Evolutionary conservation across 2,329 filamentous ascomycete genomes (phyloP).

Genomic region (Trichothecium roseum): DNA sequence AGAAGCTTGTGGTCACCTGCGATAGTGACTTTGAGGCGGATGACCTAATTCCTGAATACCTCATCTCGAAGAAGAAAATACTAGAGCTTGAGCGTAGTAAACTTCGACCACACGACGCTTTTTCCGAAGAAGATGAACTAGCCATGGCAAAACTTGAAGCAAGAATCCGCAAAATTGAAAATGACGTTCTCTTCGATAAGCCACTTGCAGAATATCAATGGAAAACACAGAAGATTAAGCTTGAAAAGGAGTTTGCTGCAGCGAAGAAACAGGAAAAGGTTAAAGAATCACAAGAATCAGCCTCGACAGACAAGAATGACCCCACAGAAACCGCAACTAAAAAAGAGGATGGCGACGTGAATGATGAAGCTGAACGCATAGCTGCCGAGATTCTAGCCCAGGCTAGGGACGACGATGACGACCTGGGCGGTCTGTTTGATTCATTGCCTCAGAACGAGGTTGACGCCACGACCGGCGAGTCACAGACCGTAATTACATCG

Average conservation of each 20-base stretch:
- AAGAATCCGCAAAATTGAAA: slow-evolving; percentile 68
- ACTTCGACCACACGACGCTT: no score
- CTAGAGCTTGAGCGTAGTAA: slow-evolving; percentile 45
- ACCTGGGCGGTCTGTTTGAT: slow-evolving; percentile 40
- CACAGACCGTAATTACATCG: slow-evolving; percentile 42
- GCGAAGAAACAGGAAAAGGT: slow-evolving; percentile 25
- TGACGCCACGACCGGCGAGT: slow-evolving; percentile 47
- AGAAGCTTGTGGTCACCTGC: slow-evolving; percentile 37
- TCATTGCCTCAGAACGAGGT: slow-evolving; percentile 51
- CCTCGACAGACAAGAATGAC: slow-evolving; percentile 1
- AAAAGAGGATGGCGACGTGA: slow-evolving; percentile 32
- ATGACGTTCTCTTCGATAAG: slow-evolving; percentile 65
- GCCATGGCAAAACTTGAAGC: slow-evolving; percentile 56
- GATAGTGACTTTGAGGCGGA: slow-evolving; percentile 68
- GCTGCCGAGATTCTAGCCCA: slow-evolving; percentile 49
- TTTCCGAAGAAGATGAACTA: slow-evolving; percentile 20
- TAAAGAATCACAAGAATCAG: slow-evolving; percentile 11
- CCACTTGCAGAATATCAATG: slow-evolving; percentile 55
- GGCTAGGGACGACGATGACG: slow-evolving; percentile 41
- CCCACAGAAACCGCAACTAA: slow-evolving; percentile 11
- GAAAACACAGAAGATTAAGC: slow-evolving; percentile 44
- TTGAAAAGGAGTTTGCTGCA: slow-evolving; percentile 53
- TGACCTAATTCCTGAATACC: slow-evolving; percentile 62
- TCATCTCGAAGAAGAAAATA: slow-evolving; percentile 62
- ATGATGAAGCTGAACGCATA: slow-evolving; percentile 46